Conservation (phyloP, 306 rosid genomes). For the Rosa multiflora region DNA sequence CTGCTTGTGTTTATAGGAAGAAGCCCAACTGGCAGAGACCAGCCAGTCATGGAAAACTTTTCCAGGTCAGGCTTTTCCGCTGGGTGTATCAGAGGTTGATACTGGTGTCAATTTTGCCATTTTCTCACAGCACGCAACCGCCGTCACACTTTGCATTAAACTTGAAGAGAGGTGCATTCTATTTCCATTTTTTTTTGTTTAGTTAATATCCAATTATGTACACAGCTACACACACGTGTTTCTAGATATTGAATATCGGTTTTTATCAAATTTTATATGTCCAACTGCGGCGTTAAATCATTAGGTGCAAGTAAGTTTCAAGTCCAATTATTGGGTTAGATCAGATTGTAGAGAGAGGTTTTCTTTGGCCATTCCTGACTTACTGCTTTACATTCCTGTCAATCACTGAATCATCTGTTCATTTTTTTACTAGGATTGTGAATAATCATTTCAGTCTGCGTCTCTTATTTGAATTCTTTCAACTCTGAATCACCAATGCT, state of each 20-base stretch:
- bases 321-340: not conserved
- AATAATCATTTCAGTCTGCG: not conserved
- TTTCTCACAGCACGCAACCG: conserved; percentile 85
- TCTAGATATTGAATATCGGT: not conserved
- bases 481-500: not conserved
- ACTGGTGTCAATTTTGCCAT: conserved; percentile 81
- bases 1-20: conserved; percentile 56
- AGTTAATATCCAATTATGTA: conserved; percentile 4
- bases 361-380: not conserved
- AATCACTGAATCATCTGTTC: not conserved
- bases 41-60: conserved; percentile 41
- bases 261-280: not conserved
- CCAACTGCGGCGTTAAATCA: not conserved
- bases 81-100: conserved; percentile 84
- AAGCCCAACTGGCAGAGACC: conserved; percentile 42
- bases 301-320: not conserved
- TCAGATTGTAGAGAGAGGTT: not conserved
- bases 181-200: not conserved
- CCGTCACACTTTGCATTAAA: conserved; percentile 74
- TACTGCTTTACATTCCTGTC: not conserved
- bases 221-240: too few relatives aligned
- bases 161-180: conserved; percentile 54
- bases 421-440: not conserved
- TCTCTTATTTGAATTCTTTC: not conserved
- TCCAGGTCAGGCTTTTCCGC: conserved; percentile 84